Base-by-base conservation (phyloP, 495 filamentous ascomycete species). In the Alectoria sarmentosa region DNA sequence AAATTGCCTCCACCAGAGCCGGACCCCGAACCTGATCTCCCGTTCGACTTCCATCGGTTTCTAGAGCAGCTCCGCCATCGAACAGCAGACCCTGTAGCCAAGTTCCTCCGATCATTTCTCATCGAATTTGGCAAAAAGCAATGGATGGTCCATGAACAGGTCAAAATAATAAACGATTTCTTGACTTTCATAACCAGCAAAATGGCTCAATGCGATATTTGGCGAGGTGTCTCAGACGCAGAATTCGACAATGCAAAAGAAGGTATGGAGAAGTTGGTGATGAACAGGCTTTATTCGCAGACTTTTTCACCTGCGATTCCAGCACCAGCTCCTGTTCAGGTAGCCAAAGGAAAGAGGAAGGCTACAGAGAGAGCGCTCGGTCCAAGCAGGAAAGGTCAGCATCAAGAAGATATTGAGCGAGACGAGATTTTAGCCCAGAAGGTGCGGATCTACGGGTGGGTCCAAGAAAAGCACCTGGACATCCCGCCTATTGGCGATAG, bases 141-240 rank as follows among this genome's bases (percentile, higher is more conserved):
- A 74, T 99, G 94, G 94, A 95, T 96, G 92, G 94, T 96, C 11
- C 94, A 98, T 71, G 94, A 99, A 75, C 94, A 99, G 74, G 92
- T 96, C 67, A 99, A 99, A 73, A 96, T 99, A 55, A 93, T 99
- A 65, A 86, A 90, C 62, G 94, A 99, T 72, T 99, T 99, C 70
- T 79, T 99, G 46, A 82, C 90, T n/a, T 99, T 99, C 68, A 99
- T 99, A 65, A 89, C 90, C 48, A 96, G 94, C 74, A 97, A 96
- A 76, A 99, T 99, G 94, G 91, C 87, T n/a, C 84, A 90, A 68
- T 99, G 94, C 71, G 94, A 99, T 64, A 90, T 99, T 10, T 99
- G 94, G 94, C 86, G 90, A 57, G 88, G 92, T 48, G 91, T 97
- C 0, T 96, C 92, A 0, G 95, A 98, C 73, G 90, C 89, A 11